Conservation (phyloP, 1,284 basidiomycete species). For the Cryptococcus deneoformans region DNA sequence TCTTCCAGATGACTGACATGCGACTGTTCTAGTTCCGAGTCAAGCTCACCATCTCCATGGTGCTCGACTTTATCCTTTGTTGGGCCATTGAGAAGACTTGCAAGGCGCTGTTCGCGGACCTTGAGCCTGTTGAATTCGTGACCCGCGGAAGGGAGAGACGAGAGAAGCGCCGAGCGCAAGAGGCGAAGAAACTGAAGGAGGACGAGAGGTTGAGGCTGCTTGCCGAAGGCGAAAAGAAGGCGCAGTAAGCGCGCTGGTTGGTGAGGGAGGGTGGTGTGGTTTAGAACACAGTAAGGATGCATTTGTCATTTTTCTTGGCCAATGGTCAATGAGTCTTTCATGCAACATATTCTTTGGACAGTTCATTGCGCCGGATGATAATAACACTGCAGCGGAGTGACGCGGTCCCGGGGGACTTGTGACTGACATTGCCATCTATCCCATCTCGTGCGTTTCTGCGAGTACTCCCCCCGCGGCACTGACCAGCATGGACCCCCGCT, state of each 20-base stretch:
- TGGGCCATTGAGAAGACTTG: conserved; percentile 77
- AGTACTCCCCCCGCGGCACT: too few relatives aligned
- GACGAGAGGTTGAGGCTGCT: conserved; percentile 22
- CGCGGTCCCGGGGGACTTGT: too few relatives aligned
- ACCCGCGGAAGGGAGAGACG: conserved; percentile 76
- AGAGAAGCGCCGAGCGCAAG: conserved; percentile 51
- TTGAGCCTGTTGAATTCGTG: conserved; percentile 81
- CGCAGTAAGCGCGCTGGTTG: conserved; percentile 7
- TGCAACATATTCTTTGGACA: too few relatives aligned
- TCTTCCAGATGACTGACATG: background rate
- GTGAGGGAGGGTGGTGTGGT: too few relatives aligned
- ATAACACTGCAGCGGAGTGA: too few relatives aligned
- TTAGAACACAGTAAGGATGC: too few relatives aligned
- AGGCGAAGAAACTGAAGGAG: conserved; percentile 26
- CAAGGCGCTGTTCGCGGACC: conserved; percentile 83
- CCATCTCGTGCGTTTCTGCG: too few relatives aligned
- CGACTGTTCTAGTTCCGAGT: conserved; percentile 65
- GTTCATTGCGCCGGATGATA: too few relatives aligned
- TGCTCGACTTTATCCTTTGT: conserved; percentile 84
- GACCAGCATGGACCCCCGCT: too few relatives aligned
- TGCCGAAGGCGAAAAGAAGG: conserved; percentile 22
- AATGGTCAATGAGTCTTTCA: too few relatives aligned
- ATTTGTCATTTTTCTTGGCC: too few relatives aligned
- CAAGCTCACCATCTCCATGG: conserved; percentile 73
- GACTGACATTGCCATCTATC: too few relatives aligned